These are phyloP conservation scores for Hypomontagnella submonticulosa DNA, from an alignment of 495 filamentous ascomycete genomes.

Conservation along the genomic window DNA sequence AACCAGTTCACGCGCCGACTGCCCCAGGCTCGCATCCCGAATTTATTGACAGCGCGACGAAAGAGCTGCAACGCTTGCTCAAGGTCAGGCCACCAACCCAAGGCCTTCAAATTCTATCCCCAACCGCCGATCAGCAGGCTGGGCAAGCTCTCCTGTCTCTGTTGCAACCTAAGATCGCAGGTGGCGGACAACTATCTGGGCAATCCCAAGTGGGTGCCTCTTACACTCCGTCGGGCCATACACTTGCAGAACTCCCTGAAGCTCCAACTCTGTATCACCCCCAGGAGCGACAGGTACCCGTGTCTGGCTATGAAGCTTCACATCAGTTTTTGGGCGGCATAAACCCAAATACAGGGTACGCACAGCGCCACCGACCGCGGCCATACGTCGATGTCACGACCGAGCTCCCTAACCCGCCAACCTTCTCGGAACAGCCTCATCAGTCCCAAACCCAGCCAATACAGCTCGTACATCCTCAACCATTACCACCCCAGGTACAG, in stretches of 20 bases:
- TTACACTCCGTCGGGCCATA: slow-evolving; percentile 58
- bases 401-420: slow-evolving; percentile 22
- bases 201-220: slow-evolving; percentile 37
- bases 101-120: slow-evolving; percentile 51
- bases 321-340: slow-evolving; percentile 57
- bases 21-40: slow-evolving; percentile 16
- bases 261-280: slow-evolving; percentile 55
- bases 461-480: slow-evolving; percentile 64
- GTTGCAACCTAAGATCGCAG: slow-evolving; percentile 53
- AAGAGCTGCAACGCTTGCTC: slow-evolving; percentile 71
- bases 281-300: slow-evolving; percentile 50
- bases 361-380: slow-evolving; percentile 41
- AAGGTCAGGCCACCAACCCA: slow-evolving; percentile 66
- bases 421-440: slow-evolving; percentile 22
- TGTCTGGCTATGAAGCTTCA: slow-evolving; percentile 53
- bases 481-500: slow-evolving; percentile 63
- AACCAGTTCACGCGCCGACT: slow-evolving; percentile 16
- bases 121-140: slow-evolving; percentile 37
- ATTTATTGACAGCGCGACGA: slow-evolving; percentile 65
- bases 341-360: slow-evolving; percentile 26
- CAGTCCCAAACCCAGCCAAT: slow-evolving; percentile 48
- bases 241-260: slow-evolving; percentile 48
- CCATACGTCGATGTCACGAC: slow-evolving; percentile 41
- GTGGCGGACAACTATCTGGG: slow-evolving; percentile 27
- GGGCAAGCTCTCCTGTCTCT: slow-evolving; percentile 68